Evolutionary conservation across 2,329 filamentous ascomycete species (phyloP).

Genomic region (Clonostachys solani): DNA sequence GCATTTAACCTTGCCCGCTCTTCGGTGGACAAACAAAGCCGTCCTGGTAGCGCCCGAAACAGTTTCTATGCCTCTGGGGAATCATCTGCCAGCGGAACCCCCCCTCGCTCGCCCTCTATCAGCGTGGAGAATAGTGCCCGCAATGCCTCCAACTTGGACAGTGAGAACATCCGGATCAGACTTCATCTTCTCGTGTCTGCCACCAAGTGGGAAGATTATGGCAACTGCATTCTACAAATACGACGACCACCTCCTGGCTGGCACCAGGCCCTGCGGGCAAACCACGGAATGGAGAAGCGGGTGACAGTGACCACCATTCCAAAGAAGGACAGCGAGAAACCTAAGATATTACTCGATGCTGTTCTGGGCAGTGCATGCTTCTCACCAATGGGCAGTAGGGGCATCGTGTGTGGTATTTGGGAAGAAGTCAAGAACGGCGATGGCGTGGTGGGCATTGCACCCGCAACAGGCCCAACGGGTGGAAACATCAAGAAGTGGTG

Average conservation of each 20-base stretch:
- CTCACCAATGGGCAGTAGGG: slow-evolving; percentile 75
- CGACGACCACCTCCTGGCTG: slow-evolving; percentile 65
- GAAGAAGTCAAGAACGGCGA: slow-evolving; percentile 66
- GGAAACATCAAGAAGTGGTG: slow-evolving; percentile 61
- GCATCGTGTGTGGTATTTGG: slow-evolving; percentile 87
- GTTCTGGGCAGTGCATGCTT: slow-evolving; percentile 83
- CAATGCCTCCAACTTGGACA: slow-evolving; percentile 59
- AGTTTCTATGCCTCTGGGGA: slow-evolving; percentile 59
- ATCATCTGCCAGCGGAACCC: slow-evolving; percentile 36
- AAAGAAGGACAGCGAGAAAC: slow-evolving; percentile 50
- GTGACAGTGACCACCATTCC: slow-evolving; percentile 74
- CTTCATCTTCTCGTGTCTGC: slow-evolving; percentile 75
- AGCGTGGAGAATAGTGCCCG: slow-evolving; percentile 47
- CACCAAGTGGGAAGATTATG: slow-evolving; percentile 88
- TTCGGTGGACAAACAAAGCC: slow-evolving; percentile 56
- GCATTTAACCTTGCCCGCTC: slow-evolving; percentile 80
- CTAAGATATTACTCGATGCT: slow-evolving; percentile 71
- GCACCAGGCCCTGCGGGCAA: slow-evolving; percentile 52
- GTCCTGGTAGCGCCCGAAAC: slow-evolving; percentile 46
- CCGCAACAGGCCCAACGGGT: slow-evolving; percentile 43
- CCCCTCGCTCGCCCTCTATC: slow-evolving; percentile 54
- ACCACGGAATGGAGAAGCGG: slow-evolving; percentile 75
- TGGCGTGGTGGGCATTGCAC: slow-evolving; percentile 47
- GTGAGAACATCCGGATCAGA: slow-evolving; percentile 72
- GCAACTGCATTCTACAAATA: slow-evolving; percentile 78